Evolutionary conservation across 371 early-diverging fungal genomes (phyloP).

Genomic region (Fennellomyces sp.): DNA sequence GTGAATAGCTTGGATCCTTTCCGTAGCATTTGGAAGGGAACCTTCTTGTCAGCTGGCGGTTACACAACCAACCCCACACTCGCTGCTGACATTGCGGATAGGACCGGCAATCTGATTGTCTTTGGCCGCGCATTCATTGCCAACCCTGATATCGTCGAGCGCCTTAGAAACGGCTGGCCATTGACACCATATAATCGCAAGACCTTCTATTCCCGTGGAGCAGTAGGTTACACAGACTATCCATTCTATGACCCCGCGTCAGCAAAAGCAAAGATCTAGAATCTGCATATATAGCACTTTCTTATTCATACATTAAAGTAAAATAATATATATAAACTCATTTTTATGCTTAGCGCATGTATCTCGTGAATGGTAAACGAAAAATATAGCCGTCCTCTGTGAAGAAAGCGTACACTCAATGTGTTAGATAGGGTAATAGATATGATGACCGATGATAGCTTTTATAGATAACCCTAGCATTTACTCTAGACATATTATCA

Average conservation of each 20-base stretch:
- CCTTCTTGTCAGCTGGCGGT: constrained; percentile 31
- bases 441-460: too few species aligned
- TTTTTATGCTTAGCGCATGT: too few species aligned
- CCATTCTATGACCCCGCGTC: constrained; percentile 22
- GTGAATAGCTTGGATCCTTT: constrained; percentile 27
- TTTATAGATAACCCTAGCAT: too few species aligned
- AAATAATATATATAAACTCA: too few species aligned
- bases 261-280: neutral
- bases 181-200: constrained; percentile 27
- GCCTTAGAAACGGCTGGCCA: constrained; percentile 26
- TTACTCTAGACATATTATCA: too few species aligned
- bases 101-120: constrained; percentile 29
- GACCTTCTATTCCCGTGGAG: constrained; percentile 22
- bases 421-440: too few species aligned
- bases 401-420: too few species aligned
- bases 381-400: too few species aligned
- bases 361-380: too few species aligned
- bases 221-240: constrained; percentile 33
- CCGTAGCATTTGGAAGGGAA: constrained; percentile 33
- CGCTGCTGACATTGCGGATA: constrained; percentile 23
- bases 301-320: too few species aligned
- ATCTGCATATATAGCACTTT: neutral
- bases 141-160: constrained; percentile 37
- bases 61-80: constrained; percentile 18
- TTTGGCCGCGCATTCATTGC: constrained; percentile 39